These are phyloP conservation scores for Xanthoceras sorbifolium DNA, from an alignment of 345 rosid genomes.

Conservation along the genomic window DNA sequence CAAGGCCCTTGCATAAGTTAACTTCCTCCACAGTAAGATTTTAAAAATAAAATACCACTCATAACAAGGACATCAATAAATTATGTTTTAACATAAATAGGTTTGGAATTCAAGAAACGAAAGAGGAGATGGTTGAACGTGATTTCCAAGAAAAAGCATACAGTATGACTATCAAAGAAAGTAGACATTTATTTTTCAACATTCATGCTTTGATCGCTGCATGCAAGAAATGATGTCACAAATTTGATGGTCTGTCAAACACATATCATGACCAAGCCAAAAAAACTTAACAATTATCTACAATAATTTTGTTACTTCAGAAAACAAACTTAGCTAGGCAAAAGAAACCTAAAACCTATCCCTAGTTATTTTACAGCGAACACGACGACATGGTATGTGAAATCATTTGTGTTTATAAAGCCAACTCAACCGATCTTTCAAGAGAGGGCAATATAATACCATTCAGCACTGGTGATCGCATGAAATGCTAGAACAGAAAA, in stretches of 20 bases:
- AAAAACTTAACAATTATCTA: neutral
- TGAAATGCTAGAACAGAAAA: neutral
- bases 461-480: neutral
- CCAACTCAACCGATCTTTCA: neutral
- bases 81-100: neutral
- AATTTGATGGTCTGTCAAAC: neutral
- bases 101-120: neutral
- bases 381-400: neutral
- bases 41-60: neutral
- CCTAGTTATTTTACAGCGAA: neutral
- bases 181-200: neutral
- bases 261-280: neutral
- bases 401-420: neutral
- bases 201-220: neutral
- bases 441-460: neutral
- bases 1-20: constrained; percentile 16
- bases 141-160: neutral
- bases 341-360: neutral
- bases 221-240: neutral
- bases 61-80: neutral
- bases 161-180: neutral
- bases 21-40: constrained; percentile 1
- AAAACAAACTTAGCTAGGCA: neutral
- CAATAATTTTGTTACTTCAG: neutral
- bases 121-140: neutral